Conservation (phyloP, 164 flowering plant genomes). For the Kalanchoe fedtschenkoi region DNA sequence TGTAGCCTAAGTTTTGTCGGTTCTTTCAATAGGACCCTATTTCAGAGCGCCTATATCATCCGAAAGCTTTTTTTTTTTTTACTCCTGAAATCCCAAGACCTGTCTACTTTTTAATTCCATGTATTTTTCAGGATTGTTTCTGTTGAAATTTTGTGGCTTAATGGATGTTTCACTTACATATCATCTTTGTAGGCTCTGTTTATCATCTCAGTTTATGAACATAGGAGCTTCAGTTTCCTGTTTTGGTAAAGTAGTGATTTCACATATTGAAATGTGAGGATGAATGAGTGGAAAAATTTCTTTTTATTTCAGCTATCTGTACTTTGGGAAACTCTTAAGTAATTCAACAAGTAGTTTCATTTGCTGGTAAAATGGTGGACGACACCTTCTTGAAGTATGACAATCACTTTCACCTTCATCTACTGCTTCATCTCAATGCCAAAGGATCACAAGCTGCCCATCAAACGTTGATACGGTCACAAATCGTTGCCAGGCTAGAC, state of each 20-base stretch:
- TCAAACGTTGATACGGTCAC: background rate
- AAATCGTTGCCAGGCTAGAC: background rate
- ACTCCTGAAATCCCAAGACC: background rate
- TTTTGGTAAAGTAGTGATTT: too few relatives aligned
- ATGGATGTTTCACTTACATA: background rate
- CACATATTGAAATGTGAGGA: too few relatives aligned
- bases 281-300: too few relatives aligned
- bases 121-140: background rate
- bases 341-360: too few relatives aligned
- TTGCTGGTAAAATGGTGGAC: too few relatives aligned
- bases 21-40: background rate
- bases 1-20: background rate
- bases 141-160: background rate
- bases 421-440: background rate
- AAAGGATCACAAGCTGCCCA: constrained; percentile 2
- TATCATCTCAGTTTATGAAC: too few relatives aligned
- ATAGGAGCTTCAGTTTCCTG: too few relatives aligned
- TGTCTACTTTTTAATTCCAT: background rate
- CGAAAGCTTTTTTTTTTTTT: background rate
- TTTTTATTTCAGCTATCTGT: too few relatives aligned
- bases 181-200: too few relatives aligned
- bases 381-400: background rate
- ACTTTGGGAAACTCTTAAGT: too few relatives aligned
- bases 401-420: background rate
- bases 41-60: background rate